A percentile compares a stretch with the other conserved stretches of the same genome.
Conservation (phyloP, 169 alveolate species). For the Eimeria maxima region DNA sequence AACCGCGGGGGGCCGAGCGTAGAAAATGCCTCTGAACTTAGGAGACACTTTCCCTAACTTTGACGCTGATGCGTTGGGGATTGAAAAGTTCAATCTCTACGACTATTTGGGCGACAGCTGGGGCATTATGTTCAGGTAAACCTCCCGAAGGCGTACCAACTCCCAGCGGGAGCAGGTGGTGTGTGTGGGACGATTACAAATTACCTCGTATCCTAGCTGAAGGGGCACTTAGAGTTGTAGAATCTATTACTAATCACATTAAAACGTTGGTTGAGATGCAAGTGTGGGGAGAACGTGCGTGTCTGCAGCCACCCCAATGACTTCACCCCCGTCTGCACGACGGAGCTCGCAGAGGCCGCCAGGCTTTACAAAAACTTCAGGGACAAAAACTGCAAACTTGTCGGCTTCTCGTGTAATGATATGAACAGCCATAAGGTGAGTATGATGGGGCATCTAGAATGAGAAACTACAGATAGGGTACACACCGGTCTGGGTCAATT, state of each 20-base stretch:
- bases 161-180: background rate
- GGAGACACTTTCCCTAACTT: constrained; percentile 76
- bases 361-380: constrained; percentile 84
- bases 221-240: background rate
- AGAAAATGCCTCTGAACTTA: constrained; percentile 64
- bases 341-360: constrained; percentile 89
- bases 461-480: no score
- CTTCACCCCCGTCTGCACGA: constrained; percentile 93
- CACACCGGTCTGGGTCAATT: background rate
- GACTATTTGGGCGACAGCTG: constrained; percentile 79
- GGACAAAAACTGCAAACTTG: constrained; percentile 85
- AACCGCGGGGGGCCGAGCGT: background rate
- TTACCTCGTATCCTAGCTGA: background rate
- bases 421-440: constrained; percentile 85
- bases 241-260: background rate
- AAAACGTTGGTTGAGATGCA: background rate
- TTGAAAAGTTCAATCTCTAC: constrained; percentile 62
- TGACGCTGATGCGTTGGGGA: constrained; percentile 81
- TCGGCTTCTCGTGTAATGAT: constrained; percentile 88
- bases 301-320: constrained; percentile 88
- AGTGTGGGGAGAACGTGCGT: background rate
- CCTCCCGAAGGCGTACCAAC: background rate
- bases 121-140: constrained; percentile 81
- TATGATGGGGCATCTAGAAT: background rate
- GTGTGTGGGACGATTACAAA: background rate